phyloP scores from a whole-genome alignment of 257 asterid species.

The Solanum peruvianum region DNA sequence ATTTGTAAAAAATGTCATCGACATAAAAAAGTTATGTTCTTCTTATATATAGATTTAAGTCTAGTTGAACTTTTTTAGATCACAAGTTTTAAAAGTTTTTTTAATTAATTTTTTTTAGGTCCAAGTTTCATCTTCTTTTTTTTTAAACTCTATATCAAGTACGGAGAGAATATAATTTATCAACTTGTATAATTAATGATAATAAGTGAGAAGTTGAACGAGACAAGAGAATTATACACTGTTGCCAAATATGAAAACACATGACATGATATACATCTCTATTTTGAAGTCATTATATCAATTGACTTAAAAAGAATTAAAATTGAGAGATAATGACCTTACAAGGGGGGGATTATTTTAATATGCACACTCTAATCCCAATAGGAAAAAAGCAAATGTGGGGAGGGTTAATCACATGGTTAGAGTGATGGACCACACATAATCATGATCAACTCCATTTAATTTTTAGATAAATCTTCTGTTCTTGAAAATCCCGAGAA shows the following conservation, averaged over 20 bases:
- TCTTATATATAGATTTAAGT: background rate
- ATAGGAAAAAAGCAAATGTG: background rate
- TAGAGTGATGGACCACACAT: conserved; percentile 11
- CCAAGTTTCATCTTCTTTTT: too few relatives aligned
- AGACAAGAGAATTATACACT: background rate
- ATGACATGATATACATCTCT: background rate
- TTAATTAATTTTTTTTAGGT: too few relatives aligned
- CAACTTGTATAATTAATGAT: background rate
- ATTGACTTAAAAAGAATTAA: background rate
- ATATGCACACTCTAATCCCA: background rate
- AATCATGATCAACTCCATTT: conserved; percentile 24
- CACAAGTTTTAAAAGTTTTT: too few relatives aligned
- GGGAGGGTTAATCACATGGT: conserved; percentile 13
- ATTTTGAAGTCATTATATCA: background rate
- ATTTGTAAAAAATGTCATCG: background rate
- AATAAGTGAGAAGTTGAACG: background rate
- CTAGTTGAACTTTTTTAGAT: too few relatives aligned
- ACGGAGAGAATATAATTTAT: background rate
- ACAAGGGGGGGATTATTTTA: background rate
- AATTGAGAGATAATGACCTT: conserved; percentile 7
- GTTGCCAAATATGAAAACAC: background rate
- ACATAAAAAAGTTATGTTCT: background rate
- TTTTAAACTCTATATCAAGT: too few relatives aligned
- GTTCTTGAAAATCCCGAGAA: conserved; percentile 36
- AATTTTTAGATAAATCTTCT: background rate